Percentiles rank a stretch among this genome's conserved stretches.
Conservation (phyloP, 1,284 basidiomycete species). For the Microbotryum silenes-acaulis region DNA sequence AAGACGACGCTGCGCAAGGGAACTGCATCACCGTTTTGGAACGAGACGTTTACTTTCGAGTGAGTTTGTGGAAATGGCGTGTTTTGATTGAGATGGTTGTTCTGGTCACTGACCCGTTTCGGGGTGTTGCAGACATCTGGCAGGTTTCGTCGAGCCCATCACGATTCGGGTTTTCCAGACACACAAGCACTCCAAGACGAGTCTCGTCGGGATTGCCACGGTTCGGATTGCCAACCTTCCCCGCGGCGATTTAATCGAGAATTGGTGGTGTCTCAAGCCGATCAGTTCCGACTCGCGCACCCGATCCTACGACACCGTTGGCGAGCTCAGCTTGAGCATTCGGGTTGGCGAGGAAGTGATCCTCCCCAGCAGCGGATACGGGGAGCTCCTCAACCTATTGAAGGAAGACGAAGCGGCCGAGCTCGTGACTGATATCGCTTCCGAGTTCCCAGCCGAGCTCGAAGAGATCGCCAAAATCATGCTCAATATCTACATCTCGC, state of each 20-base stretch:
- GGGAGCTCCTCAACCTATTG: slow-evolving; percentile 25
- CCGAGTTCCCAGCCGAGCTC: slow-evolving; percentile 28
- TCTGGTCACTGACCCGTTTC: not conserved
- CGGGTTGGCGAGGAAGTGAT: slow-evolving; percentile 63
- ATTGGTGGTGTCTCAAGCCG: slow-evolving; percentile 63
- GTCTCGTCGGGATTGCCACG: slow-evolving; percentile 50
- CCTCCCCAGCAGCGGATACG: slow-evolving; percentile 31
- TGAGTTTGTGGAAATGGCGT: slow-evolving; percentile 45
- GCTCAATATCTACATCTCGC: slow-evolving; percentile 31
- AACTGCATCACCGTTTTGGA: slow-evolving; percentile 51
- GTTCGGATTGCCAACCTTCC: slow-evolving; percentile 62
- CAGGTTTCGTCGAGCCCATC: slow-evolving; percentile 23
- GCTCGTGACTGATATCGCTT: slow-evolving; percentile 27
- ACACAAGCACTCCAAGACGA: slow-evolving; percentile 19
- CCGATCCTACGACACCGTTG: slow-evolving; percentile 42
- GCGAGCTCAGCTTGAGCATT: slow-evolving; percentile 63
- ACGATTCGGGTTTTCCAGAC: slow-evolving; percentile 26
- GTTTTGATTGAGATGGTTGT: no score
- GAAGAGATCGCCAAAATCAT: slow-evolving; percentile 32
- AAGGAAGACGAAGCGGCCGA: slow-evolving; percentile 24
- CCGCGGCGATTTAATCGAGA: slow-evolving; percentile 62
- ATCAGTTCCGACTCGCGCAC: slow-evolving; percentile 1
- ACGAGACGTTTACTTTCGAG: slow-evolving; percentile 62
- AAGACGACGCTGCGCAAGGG: slow-evolving; percentile 63
- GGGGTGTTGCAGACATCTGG: slow-evolving; percentile 22